These are phyloP conservation scores for Phialophora expanda DNA, from an alignment of 2,329 filamentous ascomycete genomes.

Conservation along the genomic window DNA sequence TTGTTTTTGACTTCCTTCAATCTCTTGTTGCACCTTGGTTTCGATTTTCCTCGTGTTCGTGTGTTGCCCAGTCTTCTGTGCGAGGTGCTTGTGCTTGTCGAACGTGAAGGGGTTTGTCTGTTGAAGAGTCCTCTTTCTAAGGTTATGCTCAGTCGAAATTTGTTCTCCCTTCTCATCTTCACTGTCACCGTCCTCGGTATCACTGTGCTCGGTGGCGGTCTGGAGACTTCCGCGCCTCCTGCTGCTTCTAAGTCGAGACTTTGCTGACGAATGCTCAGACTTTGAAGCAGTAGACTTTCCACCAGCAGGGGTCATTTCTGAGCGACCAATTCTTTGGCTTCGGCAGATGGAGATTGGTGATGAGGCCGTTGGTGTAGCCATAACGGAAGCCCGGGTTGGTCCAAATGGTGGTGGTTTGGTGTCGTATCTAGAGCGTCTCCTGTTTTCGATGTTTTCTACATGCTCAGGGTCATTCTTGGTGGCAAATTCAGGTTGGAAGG, in stretches of 20 bases:
- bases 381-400: neutral
- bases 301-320: neutral
- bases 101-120: slow-evolving; percentile 34
- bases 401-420: slow-evolving; percentile 9
- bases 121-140: slow-evolving; percentile 31
- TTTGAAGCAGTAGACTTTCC: neutral
- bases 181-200: neutral
- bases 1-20: slow-evolving; percentile 16
- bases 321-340: neutral
- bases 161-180: neutral
- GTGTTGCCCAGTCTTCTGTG: slow-evolving; percentile 17
- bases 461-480: neutral
- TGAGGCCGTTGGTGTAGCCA: neutral
- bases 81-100: slow-evolving; percentile 34
- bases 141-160: slow-evolving; percentile 3
- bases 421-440: slow-evolving; percentile 7
- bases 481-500: neutral
- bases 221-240: neutral
- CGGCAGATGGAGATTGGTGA: neutral
- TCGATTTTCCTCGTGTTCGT: slow-evolving; percentile 28
- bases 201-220: neutral
- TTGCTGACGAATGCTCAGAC: neutral
- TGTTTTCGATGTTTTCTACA: neutral
- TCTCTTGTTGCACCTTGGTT: slow-evolving; percentile 25
- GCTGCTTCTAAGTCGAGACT: neutral